Evolutionary conservation across 2,329 filamentous ascomycete species (phyloP), one percentile per base, ranked within the genome.

Genomic region (Immersiporthe knoxdaviesiana): DNA sequence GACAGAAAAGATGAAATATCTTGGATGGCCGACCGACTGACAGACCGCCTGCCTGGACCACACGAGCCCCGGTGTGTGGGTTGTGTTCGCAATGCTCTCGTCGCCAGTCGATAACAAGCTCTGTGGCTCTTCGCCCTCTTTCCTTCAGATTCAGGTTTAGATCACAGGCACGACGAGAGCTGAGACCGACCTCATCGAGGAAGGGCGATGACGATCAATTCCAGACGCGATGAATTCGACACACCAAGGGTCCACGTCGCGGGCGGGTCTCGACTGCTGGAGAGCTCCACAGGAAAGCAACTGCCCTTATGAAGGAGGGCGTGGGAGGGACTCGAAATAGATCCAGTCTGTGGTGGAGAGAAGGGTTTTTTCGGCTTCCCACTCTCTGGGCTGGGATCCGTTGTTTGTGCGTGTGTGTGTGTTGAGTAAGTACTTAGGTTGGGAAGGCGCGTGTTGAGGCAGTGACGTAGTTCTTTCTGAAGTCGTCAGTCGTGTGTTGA

Each of bases 171-270:
- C 30, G 21, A 59, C 18, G 2, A 37, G 10, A 37, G 56, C 27
- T n/a, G 32, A 8, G 32, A 24, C 32, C 3, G 27, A n/a, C 32
- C 16, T n/a, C 56, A 12, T n/a, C 56, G 32, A 58, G 56, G 11
- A 59, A 21, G 56, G 18, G 32, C 8, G 32, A 59, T 37, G 56
- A 59, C 56, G 56, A 59, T 59, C 56, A 37, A 8, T 59, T 37
- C 56, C 56, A 37, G 56, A 59, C 32, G 56, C 56, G 32, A 59
- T 37, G 56, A 37, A 59, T 59, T 37, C 56, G 56, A 59, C 56
- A 24, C 56, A 35, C 24, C 16, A 56, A 56, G 32, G 56, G 56
- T 59, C 56, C 30, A 59, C 56, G 56, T 37, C 30, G 1, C 56
- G 2, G 30, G 30, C 56, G 30, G 30, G 27, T 59, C 32, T 59